Base-by-base conservation (phyloP, 2,329 filamentous ascomycete genomes). In the Aspergillaceae sp. region DNA sequence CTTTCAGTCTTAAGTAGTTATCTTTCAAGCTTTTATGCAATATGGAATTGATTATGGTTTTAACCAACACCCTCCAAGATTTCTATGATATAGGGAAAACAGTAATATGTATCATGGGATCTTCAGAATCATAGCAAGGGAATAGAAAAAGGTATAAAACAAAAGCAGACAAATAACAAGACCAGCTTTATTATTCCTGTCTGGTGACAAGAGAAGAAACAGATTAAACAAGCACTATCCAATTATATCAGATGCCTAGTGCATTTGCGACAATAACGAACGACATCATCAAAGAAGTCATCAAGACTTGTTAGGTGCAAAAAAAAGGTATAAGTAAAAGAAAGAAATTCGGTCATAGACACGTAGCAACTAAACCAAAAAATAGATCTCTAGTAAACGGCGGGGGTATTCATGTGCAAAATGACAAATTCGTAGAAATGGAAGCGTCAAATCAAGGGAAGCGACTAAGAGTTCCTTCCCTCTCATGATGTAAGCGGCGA, bases 401-500 rank as follows among this genome's bases (percentile, higher is more conserved):
- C 40, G n/a, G 41, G 40, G 37, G 34, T 43, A 51, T 38, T 38
- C n/a, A 28, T 38, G 30, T 32, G 5, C 30, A 32, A 32, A 32
- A 32, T 5, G 30, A 9, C 6, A 5, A 32, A 32, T 5, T 5
- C 30, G 30, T 32, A 32, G 8, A 19, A 19, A 19, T 19, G 19
- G 30, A 32, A 32, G 30, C 30, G 19, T 19, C 19, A 19, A 19
- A 19, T 32, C 6, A 32, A 32, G 8, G 6, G 30, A 9, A 32
- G 30, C 2, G 2, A 5, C 30, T 5, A 5, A 32, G 30, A 4
- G 32, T 28, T 44, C 67, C 58, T 19, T 2, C 19, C 19, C 19
- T 19, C 19, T 19, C 19, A 19, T 19, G 19, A 82, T 51, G 80
- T 80, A 62, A 84, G 84, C 48, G 86, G 83, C 47, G 55, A 52